Evolutionary conservation across 1,284 basidiomycete species (phyloP).

Genomic region (Trichosporon sp.): DNA sequence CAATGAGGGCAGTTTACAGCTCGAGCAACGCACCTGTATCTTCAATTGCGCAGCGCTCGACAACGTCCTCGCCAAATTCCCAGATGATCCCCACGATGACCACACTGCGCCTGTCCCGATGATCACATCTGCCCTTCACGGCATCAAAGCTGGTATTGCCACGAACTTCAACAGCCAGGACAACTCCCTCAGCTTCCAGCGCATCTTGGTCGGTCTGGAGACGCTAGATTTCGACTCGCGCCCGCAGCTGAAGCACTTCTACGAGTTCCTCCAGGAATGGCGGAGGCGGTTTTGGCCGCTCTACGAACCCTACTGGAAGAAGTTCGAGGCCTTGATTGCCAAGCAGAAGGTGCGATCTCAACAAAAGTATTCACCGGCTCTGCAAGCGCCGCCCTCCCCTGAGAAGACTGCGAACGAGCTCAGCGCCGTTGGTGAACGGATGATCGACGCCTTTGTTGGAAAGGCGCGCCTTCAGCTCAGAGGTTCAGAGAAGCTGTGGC

Average conservation of each 20-base stretch:
- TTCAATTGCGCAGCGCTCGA: conserved; percentile 7
- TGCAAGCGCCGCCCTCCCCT: neutral
- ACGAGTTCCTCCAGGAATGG: conserved; percentile 37
- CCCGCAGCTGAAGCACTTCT: conserved; percentile 34
- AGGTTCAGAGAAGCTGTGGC: conserved; percentile 37
- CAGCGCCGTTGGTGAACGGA: neutral
- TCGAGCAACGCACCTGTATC: neutral
- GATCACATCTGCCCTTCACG: neutral
- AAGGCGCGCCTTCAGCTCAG: conserved; percentile 25
- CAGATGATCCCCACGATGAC: neutral
- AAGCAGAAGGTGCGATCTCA: conserved; percentile 9
- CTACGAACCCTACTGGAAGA: conserved; percentile 31
- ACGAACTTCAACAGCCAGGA: neutral
- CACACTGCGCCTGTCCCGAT: neutral
- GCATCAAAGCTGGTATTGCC: conserved; percentile 11
- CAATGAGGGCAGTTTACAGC: neutral
- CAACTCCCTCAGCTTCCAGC: neutral
- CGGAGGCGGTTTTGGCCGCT: conserved; percentile 29
- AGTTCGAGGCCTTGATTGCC: conserved; percentile 23
- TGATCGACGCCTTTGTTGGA: conserved; percentile 30
- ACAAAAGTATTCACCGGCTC: neutral
- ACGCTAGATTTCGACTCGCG: conserved; percentile 32
- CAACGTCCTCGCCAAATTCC: neutral
- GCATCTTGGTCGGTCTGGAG: conserved; percentile 21
- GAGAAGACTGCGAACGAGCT: neutral